Conservation (phyloP, 2,329 filamentous ascomycete species). For the Drechslerella dactyloides region DNA sequence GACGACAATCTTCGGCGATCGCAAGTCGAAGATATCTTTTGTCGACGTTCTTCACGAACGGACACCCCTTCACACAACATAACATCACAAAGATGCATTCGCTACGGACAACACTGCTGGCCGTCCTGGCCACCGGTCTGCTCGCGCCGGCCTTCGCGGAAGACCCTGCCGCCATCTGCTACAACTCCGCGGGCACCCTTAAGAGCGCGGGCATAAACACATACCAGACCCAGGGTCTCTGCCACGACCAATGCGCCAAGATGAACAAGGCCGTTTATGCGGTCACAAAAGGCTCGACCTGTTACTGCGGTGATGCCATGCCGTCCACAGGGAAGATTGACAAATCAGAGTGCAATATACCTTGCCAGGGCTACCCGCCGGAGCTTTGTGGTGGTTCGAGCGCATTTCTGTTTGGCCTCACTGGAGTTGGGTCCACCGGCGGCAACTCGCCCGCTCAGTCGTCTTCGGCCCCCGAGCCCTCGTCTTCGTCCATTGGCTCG, state of each 20-base stretch:
- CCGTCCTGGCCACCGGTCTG: conserved; percentile 30
- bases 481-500: conserved; percentile 23
- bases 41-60: not conserved
- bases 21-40: conserved; percentile 21
- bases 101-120: conserved; percentile 28
- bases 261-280: conserved; percentile 64
- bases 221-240: conserved; percentile 41
- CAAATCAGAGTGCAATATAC: conserved; percentile 68
- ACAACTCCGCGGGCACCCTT: conserved; percentile 26
- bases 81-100: conserved; percentile 29
- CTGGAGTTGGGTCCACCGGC: conserved; percentile 49
- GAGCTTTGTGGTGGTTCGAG: conserved; percentile 66
- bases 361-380: conserved; percentile 68
- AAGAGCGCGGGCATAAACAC: conserved; percentile 37
- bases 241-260: conserved; percentile 22
- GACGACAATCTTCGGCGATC: conserved; percentile 15
- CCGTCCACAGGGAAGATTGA: conserved; percentile 67
- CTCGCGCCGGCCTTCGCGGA: conserved; percentile 22
- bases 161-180: conserved; percentile 20
- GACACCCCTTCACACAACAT: conserved; percentile 2
- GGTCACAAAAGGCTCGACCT: conserved; percentile 67
- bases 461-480: not conserved
- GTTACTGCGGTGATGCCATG: conserved; percentile 75
- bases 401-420: conserved; percentile 34
- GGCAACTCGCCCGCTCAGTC: not conserved